Evolutionary conservation across 352 stramenopile genomes (phyloP), one percentile per base, ranked within the genome.

Genomic region (Phytopythium sindhum): DNA sequence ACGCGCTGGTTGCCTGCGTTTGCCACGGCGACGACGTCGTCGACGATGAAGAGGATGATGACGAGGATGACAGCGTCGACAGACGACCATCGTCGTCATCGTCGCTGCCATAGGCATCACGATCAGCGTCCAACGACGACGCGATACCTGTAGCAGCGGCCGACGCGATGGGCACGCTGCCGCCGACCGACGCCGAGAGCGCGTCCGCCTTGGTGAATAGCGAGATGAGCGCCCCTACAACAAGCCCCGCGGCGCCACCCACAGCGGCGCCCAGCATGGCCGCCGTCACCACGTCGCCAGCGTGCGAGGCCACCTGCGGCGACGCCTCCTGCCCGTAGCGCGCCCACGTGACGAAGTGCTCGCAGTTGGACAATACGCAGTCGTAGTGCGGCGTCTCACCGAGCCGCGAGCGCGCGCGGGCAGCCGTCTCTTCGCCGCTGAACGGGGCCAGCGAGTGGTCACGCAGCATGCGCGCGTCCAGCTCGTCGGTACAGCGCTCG

Each of bases 281-380:
- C 10, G 78, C 78, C 2, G 80, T 79, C n/a, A 89, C 54, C 44
- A 89, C 78, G 52, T 88, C 75, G 28, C 84, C 85, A 0, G 77
- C 70, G 41, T 89, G 81, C 24, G 78, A 82, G 4, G 62, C 61
- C 12, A 82, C 78, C 21, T 91, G 82, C 29, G 80, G 82, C 37
- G 82, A 91, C 53, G 75, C 69, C 3, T 75, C 73, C 14, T 76
- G 62, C 21, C 78, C 78, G 60, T 91, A 89, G 39, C 80, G 70
- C 15, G 78, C 82, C 82, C 78, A 91, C 51, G 82, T 89, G 47
- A 89, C 82, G 69, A 91, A 91, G 64, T 91, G 82, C 59, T 91
- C 82, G 73, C 82, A 91, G 60, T 91, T 91, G 72, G 84, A 72
- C 7, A 29, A 61, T 41, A 91, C 37, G 24, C 53, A 84, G 56